Conservation (phyloP, 257 asterid genomes). For the Solanum pimpinellifolium region DNA sequence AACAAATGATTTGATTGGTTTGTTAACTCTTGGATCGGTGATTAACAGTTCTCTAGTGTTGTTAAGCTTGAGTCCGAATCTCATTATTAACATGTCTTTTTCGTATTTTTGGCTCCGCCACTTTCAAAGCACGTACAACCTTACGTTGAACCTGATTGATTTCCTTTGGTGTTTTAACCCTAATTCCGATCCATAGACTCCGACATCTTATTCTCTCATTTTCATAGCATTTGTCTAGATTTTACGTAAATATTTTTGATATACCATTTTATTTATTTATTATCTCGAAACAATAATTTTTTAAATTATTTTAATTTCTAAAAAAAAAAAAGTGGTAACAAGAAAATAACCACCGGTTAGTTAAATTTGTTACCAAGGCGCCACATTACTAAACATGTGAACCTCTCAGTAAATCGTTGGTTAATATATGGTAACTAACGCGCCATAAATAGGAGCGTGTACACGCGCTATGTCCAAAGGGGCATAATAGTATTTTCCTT, state of each 20-base stretch:
- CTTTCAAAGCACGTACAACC: too few relatives aligned
- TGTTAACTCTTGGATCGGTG: too few relatives aligned
- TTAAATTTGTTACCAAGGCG: background rate
- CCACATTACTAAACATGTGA: background rate
- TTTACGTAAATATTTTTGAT: background rate
- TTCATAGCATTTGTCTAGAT: background rate
- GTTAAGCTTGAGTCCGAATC: too few relatives aligned
- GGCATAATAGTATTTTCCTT: background rate
- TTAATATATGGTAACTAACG: background rate
- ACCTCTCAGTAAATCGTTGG: background rate
- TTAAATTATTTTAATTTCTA: background rate
- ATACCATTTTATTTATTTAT: too few relatives aligned
- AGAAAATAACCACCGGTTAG: background rate
- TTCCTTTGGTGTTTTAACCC: background rate
- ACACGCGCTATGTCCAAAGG: background rate
- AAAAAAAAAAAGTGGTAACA: background rate
- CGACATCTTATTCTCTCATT: background rate
- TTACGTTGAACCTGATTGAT: background rate
- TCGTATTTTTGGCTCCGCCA: too few relatives aligned
- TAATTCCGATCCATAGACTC: background rate
- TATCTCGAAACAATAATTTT: background rate
- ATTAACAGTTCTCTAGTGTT: too few relatives aligned
- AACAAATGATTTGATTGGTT: too few relatives aligned
- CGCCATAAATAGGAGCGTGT: background rate
- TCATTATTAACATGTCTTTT: too few relatives aligned